Evolutionary conservation across 148 eudicot genomes (phyloP).

Genomic region (Diospyros lotus): DNA sequence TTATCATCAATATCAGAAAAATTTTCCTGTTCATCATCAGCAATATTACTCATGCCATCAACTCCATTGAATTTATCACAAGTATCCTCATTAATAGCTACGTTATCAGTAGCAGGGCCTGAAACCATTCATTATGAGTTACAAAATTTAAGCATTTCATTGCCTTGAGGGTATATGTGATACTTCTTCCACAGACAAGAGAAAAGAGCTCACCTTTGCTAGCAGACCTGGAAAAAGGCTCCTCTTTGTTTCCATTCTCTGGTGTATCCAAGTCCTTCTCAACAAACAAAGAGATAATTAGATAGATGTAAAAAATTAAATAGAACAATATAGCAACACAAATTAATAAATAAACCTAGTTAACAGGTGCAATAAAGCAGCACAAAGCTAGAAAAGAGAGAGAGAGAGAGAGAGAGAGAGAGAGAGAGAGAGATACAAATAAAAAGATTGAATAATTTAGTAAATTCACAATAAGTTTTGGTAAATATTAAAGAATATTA

Average conservation of each 20-base stretch:
- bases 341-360: neutral
- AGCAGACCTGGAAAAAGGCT: conserved; percentile 19
- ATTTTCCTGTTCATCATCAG: conserved; percentile 49
- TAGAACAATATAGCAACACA: neutral
- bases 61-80: conserved; percentile 17
- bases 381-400: neutral
- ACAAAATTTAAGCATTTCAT: neutral
- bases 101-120: conserved; percentile 28
- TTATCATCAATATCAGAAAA: conserved; percentile 72
- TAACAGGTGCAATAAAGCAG: neutral
- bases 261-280: conserved; percentile 26
- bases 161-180: neutral
- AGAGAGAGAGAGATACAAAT: neutral
- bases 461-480: neutral
- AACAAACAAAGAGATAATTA: conserved; percentile 4
- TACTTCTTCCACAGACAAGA: neutral
- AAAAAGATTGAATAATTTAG: neutral
- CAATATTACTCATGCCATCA: conserved; percentile 29
- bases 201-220: conserved; percentile 10
- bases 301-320: too few species aligned
- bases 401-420: neutral
- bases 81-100: conserved; percentile 13
- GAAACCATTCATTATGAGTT: conserved; percentile 8
- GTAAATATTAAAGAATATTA: neutral
- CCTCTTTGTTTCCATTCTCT: conserved; percentile 21